Percentiles rank a stretch among this genome's conserved stretches.
Conservation (phyloP, 78 protist species). For the Cavenderia fasciculata region DNA sequence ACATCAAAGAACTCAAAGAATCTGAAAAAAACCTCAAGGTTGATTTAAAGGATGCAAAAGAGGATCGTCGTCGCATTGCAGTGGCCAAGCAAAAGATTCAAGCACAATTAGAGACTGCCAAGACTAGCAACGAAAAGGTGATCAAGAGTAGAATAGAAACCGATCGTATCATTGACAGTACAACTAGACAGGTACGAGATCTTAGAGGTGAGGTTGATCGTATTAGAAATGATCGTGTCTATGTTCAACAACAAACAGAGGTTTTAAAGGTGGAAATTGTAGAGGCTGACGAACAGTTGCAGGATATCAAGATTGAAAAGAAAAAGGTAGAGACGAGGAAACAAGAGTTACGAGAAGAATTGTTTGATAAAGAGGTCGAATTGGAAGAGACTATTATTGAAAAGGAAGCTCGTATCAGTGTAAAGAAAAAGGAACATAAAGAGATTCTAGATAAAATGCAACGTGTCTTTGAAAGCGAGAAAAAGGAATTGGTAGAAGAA, state of each 20-base stretch:
- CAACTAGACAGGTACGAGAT: constrained; percentile 52
- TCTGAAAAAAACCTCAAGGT: constrained; percentile 29
- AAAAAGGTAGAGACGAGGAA: not conserved
- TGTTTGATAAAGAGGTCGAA: constrained; percentile 45
- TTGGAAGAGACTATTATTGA: constrained; percentile 33
- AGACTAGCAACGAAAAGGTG: constrained; percentile 39
- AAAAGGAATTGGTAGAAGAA: constrained; percentile 20
- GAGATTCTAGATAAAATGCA: constrained; percentile 48
- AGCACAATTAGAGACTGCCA: constrained; percentile 45
- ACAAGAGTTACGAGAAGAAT: not conserved
- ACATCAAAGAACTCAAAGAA: constrained; percentile 11
- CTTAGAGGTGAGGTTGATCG: constrained; percentile 32
- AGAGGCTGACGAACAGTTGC: constrained; percentile 30
- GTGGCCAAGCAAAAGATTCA: constrained; percentile 60
- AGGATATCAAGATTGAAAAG: constrained; percentile 20
- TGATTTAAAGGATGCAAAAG: constrained; percentile 5
- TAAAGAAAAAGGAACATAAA: not conserved
- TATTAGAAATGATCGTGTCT: constrained; percentile 33
- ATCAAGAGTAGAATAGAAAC: constrained; percentile 55
- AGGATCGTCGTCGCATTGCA: constrained; percentile 38
- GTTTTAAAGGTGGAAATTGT: constrained; percentile 34
- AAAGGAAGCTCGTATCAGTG: constrained; percentile 5
- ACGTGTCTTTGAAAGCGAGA: constrained; percentile 20
- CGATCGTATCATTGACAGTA: constrained; percentile 26
- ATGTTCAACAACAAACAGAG: constrained; percentile 38